Conservation (phyloP, 2,329 filamentous ascomycete genomes). For the Trichoderma cornu-damae region DNA sequence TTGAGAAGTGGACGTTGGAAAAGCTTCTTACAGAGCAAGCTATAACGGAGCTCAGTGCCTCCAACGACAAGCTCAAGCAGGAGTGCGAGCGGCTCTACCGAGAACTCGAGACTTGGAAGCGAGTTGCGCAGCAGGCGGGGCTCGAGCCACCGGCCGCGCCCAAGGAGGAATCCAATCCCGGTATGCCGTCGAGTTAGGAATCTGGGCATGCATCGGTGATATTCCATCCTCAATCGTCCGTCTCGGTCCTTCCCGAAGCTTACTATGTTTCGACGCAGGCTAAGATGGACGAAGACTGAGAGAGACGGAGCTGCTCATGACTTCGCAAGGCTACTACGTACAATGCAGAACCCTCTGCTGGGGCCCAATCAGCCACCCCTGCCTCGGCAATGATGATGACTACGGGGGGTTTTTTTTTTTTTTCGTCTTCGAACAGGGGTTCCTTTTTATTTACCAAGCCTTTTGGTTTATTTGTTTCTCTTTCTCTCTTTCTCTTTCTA, state of each 20-base stretch:
- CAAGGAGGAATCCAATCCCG: slow-evolving; percentile 32
- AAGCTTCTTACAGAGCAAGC: slow-evolving; percentile 87
- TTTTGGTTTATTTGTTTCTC: neutral
- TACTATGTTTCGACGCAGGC: neutral
- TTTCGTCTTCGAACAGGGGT: too few relatives aligned
- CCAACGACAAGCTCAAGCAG: slow-evolving; percentile 79
- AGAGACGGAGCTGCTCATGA: neutral
- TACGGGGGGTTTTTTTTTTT: neutral
- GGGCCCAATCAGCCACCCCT: neutral
- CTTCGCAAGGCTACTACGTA: neutral
- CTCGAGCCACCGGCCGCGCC: slow-evolving; percentile 39
- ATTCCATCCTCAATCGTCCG: slow-evolving; percentile 16
- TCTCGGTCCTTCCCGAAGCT: slow-evolving; percentile 1
- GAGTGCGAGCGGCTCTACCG: slow-evolving; percentile 74
- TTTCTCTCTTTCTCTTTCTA: neutral
- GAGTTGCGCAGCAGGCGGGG: slow-evolving; percentile 57
- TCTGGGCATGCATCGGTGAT: slow-evolving; percentile 20
- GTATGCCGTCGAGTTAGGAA: slow-evolving; percentile 29
- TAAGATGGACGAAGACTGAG: neutral
- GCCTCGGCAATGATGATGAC: slow-evolving; percentile 9
- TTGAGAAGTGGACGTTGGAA: slow-evolving; percentile 88
- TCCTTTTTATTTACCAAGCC: neutral
- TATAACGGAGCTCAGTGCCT: slow-evolving; percentile 78
- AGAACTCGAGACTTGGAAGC: slow-evolving; percentile 75
- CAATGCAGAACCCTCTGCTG: neutral